Evolutionary conservation across 1,284 basidiomycete genomes (phyloP).

Genomic region (Malassezia psittaci): DNA sequence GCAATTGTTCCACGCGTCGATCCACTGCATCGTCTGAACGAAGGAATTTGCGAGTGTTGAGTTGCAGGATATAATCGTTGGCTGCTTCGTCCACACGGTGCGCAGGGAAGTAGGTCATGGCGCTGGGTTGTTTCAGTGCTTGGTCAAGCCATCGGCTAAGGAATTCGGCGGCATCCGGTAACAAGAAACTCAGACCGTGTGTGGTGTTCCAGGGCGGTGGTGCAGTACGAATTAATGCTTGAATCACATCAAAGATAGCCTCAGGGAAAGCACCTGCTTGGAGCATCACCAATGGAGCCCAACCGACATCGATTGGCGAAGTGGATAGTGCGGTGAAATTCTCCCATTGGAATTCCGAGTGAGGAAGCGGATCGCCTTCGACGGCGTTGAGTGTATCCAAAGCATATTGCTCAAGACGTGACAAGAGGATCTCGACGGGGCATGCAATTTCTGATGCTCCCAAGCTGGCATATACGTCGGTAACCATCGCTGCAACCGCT

Average conservation of each 20-base stretch:
- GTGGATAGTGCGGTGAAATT: background rate
- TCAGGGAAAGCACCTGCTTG: slow-evolving; percentile 66
- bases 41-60: slow-evolving; percentile 14
- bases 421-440: slow-evolving; percentile 35
- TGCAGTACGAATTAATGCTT: slow-evolving; percentile 64
- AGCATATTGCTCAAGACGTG: slow-evolving; percentile 33
- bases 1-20: slow-evolving; percentile 8
- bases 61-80: slow-evolving; percentile 16
- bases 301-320: slow-evolving; percentile 53
- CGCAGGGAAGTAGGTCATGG: slow-evolving; percentile 20
- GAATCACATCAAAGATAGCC: slow-evolving; percentile 71
- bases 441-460: slow-evolving; percentile 34
- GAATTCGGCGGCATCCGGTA: slow-evolving; percentile 29
- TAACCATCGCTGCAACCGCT: slow-evolving; percentile 22
- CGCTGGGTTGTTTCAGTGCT: slow-evolving; percentile 4
- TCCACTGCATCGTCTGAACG: slow-evolving; percentile 13
- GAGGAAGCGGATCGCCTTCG: background rate
- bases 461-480: slow-evolving; percentile 24
- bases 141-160: slow-evolving; percentile 25
- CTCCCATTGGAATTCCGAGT: background rate
- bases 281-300: slow-evolving; percentile 66
- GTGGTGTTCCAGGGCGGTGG: slow-evolving; percentile 38
- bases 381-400: slow-evolving; percentile 21
- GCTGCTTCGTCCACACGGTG: slow-evolving; percentile 23
- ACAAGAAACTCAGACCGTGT: slow-evolving; percentile 26